Percentiles rank a stretch among this genome's conserved stretches.
phyloP scores from a whole-genome alignment of 495 filamentous ascomycete genomes.

The Symbiotaphrina buchneri region DNA sequence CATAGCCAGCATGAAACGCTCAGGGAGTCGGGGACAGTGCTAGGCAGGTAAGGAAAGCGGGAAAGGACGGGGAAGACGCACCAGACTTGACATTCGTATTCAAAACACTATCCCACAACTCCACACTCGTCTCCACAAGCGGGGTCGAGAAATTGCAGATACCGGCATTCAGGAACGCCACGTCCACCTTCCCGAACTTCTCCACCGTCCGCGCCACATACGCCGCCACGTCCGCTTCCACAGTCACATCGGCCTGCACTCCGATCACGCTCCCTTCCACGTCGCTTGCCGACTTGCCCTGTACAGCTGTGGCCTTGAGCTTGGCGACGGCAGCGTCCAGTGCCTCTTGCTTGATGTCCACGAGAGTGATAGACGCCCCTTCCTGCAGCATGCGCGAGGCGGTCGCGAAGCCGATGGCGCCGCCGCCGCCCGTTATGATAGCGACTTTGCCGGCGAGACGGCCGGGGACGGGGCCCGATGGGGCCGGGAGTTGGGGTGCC shows the following conservation, averaged over 20 bases:
- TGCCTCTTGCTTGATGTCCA: constrained; percentile 5
- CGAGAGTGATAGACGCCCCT: constrained; percentile 6
- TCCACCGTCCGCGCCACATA: constrained; percentile 3
- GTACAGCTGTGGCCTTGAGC: too few relatives aligned
- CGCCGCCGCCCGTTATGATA: constrained; percentile 8
- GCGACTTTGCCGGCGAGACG: constrained; percentile 7
- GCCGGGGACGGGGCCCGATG: constrained; percentile 7
- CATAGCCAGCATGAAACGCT: too few relatives aligned
- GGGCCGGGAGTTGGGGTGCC: too few relatives aligned
- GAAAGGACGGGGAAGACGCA: too few relatives aligned
- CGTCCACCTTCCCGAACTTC: constrained; percentile 7
- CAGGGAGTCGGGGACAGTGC: too few relatives aligned
- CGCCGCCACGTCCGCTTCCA: constrained; percentile 6
- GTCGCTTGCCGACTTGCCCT: too few relatives aligned
- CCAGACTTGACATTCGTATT: constrained; percentile 8
- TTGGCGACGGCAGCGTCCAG: too few relatives aligned
- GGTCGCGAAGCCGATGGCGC: constrained; percentile 8
- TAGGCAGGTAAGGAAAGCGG: too few relatives aligned
- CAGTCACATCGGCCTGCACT: constrained; percentile 8
- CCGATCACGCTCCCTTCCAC: constrained; percentile 6
- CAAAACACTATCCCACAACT: constrained; percentile 9
- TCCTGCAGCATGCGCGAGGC: constrained; percentile 7
- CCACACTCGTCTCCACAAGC: constrained; percentile 7
- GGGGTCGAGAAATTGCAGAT: constrained; percentile 7
- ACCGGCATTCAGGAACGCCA: constrained; percentile 7